Percentiles rank a stretch among this genome's conserved stretches.
Evolutionary conservation across 352 stramenopile species (phyloP).

Genomic region (Phytophthora aleatoria): DNA sequence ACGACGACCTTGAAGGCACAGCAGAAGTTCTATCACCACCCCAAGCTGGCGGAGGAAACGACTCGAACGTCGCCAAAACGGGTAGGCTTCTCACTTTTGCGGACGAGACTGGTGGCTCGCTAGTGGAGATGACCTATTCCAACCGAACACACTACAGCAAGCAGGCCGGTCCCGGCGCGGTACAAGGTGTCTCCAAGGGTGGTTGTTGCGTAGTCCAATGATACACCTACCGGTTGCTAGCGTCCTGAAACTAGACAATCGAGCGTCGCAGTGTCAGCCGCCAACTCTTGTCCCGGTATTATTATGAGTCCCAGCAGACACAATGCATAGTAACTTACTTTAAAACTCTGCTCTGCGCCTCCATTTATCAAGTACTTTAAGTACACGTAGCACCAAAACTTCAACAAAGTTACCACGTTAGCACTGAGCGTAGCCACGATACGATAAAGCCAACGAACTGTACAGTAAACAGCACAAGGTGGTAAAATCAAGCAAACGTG

Average conservation of each 20-base stretch:
- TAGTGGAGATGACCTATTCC: slow-evolving; percentile 75
- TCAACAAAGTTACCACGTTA: slow-evolving; percentile 6
- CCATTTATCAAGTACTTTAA: neutral
- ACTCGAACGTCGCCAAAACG: slow-evolving; percentile 28
- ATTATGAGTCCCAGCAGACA: slow-evolving; percentile 16
- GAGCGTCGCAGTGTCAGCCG: slow-evolving; percentile 2
- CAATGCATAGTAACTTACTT: slow-evolving; percentile 13
- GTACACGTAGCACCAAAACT: neutral
- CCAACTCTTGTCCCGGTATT: slow-evolving; percentile 10
- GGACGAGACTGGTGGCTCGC: slow-evolving; percentile 58
- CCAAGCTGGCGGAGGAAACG: slow-evolving; percentile 3
- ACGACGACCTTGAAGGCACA: slow-evolving; percentile 25
- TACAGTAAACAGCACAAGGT: slow-evolving; percentile 3
- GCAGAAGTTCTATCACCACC: slow-evolving; percentile 22
- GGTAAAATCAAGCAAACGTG: slow-evolving; percentile 48
- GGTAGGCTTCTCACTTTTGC: slow-evolving; percentile 62
- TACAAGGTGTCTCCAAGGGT: slow-evolving; percentile 36
- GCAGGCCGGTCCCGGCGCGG: slow-evolving; percentile 40
- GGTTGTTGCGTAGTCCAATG: slow-evolving; percentile 33
- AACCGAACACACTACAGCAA: slow-evolving; percentile 85
- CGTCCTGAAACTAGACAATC: neutral
- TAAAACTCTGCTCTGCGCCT: neutral
- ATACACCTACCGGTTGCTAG: neutral
- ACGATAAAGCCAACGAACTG: neutral
- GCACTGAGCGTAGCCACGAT: neutral